phyloP scores from a whole-genome alignment of 352 stramenopile genomes.

The Pythium dissotocum region DNA sequence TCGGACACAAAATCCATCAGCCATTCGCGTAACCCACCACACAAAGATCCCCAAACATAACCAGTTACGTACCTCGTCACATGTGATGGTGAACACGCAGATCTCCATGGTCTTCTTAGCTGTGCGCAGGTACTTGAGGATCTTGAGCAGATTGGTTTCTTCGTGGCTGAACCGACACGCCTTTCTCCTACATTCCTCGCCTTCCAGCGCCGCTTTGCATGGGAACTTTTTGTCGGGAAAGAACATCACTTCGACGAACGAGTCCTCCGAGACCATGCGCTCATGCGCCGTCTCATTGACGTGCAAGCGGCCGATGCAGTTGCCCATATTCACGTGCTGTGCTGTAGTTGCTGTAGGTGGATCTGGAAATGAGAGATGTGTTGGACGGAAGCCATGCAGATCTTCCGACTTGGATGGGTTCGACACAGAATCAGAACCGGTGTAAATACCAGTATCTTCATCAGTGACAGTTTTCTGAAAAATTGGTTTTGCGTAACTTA shows the following conservation, averaged over 20 bases:
- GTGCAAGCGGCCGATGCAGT: slow-evolving; percentile 45
- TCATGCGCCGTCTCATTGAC: slow-evolving; percentile 12
- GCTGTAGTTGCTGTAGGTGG: not conserved
- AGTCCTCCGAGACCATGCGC: slow-evolving; percentile 34
- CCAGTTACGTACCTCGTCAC: slow-evolving; percentile 45
- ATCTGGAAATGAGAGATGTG: not conserved
- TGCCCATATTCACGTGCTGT: slow-evolving; percentile 41
- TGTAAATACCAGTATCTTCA: not conserved
- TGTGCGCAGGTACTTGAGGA: slow-evolving; percentile 47
- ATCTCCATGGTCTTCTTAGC: slow-evolving; percentile 61
- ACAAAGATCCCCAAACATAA: not conserved
- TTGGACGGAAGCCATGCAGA: not conserved
- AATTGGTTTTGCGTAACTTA: not conserved
- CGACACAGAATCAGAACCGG: slow-evolving; percentile 11
- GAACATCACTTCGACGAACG: slow-evolving; percentile 74
- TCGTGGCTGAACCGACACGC: slow-evolving; percentile 69
- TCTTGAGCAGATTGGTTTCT: slow-evolving; percentile 54
- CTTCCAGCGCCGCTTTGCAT: slow-evolving; percentile 53
- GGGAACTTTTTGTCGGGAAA: slow-evolving; percentile 67
- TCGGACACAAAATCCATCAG: not conserved
- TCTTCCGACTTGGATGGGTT: slow-evolving; percentile 6
- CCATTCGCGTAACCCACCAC: not conserved
- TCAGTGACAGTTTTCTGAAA: not conserved
- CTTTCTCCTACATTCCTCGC: slow-evolving; percentile 57
- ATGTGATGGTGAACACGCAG: slow-evolving; percentile 77